Base-by-base conservation (phyloP, 192 early-diverging fungal species). In the Coemansia reversa region DNA sequence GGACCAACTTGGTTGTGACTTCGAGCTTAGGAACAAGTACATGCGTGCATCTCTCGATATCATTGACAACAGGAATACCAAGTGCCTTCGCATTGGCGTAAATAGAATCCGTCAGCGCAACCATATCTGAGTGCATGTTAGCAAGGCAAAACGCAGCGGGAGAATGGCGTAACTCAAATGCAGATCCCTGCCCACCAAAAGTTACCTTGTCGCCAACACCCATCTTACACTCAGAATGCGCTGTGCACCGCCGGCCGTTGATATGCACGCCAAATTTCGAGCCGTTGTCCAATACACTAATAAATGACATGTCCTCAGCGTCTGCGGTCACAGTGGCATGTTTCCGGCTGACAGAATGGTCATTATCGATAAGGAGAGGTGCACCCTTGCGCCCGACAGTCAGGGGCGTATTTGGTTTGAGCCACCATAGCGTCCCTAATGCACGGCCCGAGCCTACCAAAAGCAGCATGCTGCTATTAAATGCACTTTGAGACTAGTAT, bases 261-360 rank as follows among this genome's bases (percentile, higher is more conserved):
- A 79, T 63, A 33, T 66, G 45, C 57, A 79, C 50, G 29, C 76
- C 76, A 64, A 79, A 79, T 61, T 79, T 79, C 14, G 76, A 79
- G 11, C 63, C 70, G 29, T 72, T 25, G 52, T 79, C 76, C 0
- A 33, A 54, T 14, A 69, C 27, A 18, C 18, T 47, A 28, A 65
- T 29, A 7, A 19, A 53, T 0, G 45, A 32, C 42, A 50, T 22
- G 47, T 54, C 55, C 18, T 63, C 45, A 14, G 60, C 42, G 42
- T 33, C 60, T 5, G 52, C 20, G 14, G 5, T 42, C 23, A 74
- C n/a, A 3, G 65, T 67, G 20, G 75, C 75, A 32, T 76, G 75
- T 5, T 27, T 30, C 8, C 75, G 52, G 47, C 75, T 76, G 30
- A 76, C 75, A 7, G 75, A 76, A 42, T 67, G 62, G 58, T 76